Evolutionary conservation across 2,329 filamentous ascomycete genomes (phyloP), one percentile per base, ranked within the genome.

Genomic region (Colletotrichum sp.): DNA sequence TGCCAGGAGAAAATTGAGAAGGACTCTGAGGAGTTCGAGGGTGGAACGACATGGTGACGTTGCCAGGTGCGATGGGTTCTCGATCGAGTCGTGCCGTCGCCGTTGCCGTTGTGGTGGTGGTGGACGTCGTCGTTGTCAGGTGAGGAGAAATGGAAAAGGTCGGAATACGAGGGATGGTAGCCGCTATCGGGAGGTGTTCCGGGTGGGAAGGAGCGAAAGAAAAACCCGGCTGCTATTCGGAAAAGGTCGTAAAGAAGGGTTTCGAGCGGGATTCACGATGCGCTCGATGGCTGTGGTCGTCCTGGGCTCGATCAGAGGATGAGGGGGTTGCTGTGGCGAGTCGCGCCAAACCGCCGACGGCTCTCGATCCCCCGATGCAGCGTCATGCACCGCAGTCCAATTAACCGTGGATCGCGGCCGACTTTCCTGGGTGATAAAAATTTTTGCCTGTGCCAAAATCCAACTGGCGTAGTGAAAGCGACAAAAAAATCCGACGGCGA

Each of bases 21-120:
- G 91, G 91, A 83, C 91, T 93, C 87, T 93, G 91, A 82, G 92
- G 92, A 80, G 91, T 93, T 81, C 91, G 91, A 80, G 91, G 91
- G 83, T 93, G 91, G 88, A 91, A 92, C 86, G 90, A 91, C 91
- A 93, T 93, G 84, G 84, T 89, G 86, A 84, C 83, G 80, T 79
- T 83, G 79, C 80, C 56, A 77, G 79, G 76, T 78, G 80, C 77
- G 80, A 77, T 76, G 71, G 70, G 76, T 55, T 16, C 64, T 73
- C 70, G 43, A 10, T 74, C 48, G 43, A 52, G 34, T 76, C 71
- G 52, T 39, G 71, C 74, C 39, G 62, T 65, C 70, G 34, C 52
- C 58, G 74, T 71, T 62, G 60, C 28, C 34, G 68, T 55, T 27
- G 84, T 84, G 88, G 86, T 84, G 81, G 80, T 79, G 82, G 84